Base-by-base conservation (phyloP, 2,329 filamentous ascomycete genomes). In the Diaporthe sp. region DNA sequence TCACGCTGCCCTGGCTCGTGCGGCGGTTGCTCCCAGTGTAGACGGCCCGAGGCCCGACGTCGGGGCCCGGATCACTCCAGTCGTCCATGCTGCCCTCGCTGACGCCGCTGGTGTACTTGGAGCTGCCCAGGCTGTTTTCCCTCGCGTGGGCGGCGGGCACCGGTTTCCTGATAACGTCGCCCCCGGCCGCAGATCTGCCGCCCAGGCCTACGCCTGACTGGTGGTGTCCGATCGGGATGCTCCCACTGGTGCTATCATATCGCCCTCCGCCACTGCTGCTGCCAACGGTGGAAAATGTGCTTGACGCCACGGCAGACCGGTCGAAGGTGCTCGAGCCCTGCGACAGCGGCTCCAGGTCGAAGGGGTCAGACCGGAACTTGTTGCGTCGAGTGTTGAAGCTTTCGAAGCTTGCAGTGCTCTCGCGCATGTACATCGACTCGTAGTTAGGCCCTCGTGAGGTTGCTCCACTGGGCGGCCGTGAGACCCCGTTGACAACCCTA, bases 291-390 rank as follows among this genome's bases (percentile, higher is more conserved):
- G 79, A 80, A 76, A 77, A 77, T 68, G 77, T 80, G 74, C 79
- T 80, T 74, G 80, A 79, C 3, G 82, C 80, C 64, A 80, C 80
- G 61, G 78, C 78, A 22, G 79, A 78, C 42, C 80, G 78, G 58
- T 78, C 78, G 28, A 47, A 57, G 7, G 52, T 38, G 30, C 30
- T 13, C 28, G 71, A 22, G 45, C 72, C 35, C 9, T 88, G 82
- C 78, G 89, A 85, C 45, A 88, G 85, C 57, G 85, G 81, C 79
- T 92, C 91, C n/a, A 92, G 84, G 77, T 93, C 91, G 78, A 92
- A 92, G 2, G 90, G 91, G 77, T 92, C 90, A 2, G 90, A 92
- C 58, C 90, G 89, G 80, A 91, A 90, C 78, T 90, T 90, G 78
- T 88, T 88, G 72, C 88, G 86, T 22, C 84, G 82, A 8, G 83